Conservation (phyloP, 116 monocot species). For the Iris pallida region DNA sequence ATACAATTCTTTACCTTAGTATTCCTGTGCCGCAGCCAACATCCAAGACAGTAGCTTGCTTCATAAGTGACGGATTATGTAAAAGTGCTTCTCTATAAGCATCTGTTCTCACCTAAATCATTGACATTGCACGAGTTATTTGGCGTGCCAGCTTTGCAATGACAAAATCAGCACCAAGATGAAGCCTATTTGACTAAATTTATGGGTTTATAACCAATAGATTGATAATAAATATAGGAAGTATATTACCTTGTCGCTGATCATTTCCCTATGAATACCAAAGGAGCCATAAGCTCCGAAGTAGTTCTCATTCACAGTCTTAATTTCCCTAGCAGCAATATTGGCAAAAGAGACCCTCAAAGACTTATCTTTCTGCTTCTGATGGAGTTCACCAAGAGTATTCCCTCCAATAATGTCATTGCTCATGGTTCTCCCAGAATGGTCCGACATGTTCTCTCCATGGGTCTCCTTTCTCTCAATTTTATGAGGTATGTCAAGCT, state of each 20-base stretch:
- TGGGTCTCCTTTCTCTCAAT: neutral
- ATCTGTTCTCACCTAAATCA: conserved; percentile 71
- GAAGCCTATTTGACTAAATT: neutral
- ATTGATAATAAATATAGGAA: neutral
- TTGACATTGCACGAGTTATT: conserved; percentile 2
- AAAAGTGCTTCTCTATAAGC: conserved; percentile 79
- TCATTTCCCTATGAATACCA: conserved; percentile 96
- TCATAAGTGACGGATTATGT: conserved; percentile 77
- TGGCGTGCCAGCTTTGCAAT: neutral
- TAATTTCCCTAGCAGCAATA: conserved; percentile 55
- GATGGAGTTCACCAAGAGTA: conserved; percentile 2
- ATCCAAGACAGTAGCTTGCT: conserved; percentile 74
- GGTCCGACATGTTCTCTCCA: conserved; percentile 4
- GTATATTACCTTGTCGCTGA: conserved; percentile 78
- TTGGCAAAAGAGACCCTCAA: conserved; percentile 49
- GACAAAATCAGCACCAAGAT: neutral
- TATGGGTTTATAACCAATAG: neutral
- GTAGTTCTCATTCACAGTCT: conserved; percentile 71
- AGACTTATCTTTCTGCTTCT: conserved; percentile 27
- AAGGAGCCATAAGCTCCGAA: conserved; percentile 93
- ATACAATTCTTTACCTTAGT: conserved; percentile 47
- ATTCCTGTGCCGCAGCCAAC: conserved; percentile 99
- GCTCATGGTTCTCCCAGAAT: conserved; percentile 14
- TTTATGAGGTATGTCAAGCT: conserved; percentile 2
- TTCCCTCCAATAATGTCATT: conserved; percentile 17